phyloP scores from a whole-genome alignment of 768 basidiomycete species.

The Sistotremastrum niveocremeum region DNA sequence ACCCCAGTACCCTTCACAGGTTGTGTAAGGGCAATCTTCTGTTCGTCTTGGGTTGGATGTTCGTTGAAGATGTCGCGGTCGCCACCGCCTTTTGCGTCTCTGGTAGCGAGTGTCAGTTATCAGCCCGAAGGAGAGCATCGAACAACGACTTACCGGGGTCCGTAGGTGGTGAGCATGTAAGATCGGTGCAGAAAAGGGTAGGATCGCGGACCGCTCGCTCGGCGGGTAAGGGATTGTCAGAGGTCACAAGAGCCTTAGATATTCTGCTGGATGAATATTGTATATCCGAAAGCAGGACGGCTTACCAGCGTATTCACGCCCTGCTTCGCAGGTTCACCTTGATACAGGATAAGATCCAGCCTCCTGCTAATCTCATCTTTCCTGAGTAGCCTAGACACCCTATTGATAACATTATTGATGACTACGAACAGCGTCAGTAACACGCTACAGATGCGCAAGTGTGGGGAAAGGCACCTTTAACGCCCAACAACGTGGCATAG shows the following conservation, averaged over 20 bases:
- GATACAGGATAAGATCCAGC: slow-evolving; percentile 80
- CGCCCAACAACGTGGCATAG: slow-evolving; percentile 86
- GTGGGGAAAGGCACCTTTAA: slow-evolving; percentile 54
- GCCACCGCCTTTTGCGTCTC: slow-evolving; percentile 61
- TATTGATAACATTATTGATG: slow-evolving; percentile 89
- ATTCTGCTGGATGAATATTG: background rate
- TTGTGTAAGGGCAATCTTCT: slow-evolving; percentile 62
- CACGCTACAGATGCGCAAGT: background rate
- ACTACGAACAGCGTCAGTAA: slow-evolving; percentile 31
- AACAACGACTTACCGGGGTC: slow-evolving; percentile 61
- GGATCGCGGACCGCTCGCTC: slow-evolving; percentile 79
- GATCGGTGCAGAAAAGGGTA: slow-evolving; percentile 86
- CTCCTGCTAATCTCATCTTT: slow-evolving; percentile 91
- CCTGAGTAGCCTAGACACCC: slow-evolving; percentile 75
- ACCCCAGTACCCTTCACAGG: slow-evolving; percentile 34
- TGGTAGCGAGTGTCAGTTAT: too few relatives aligned
- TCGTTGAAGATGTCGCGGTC: slow-evolving; percentile 99
- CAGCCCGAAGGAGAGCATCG: background rate
- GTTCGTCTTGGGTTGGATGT: slow-evolving; percentile 91
- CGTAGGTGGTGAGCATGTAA: slow-evolving; percentile 84
- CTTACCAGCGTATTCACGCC: slow-evolving; percentile 67
- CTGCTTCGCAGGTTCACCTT: slow-evolving; percentile 87
- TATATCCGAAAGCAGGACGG: slow-evolving; percentile 3
- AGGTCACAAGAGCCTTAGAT: slow-evolving; percentile 79
- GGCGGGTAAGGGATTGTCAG: slow-evolving; percentile 86